Conservation (phyloP, 2,329 filamentous ascomycete species). For the Phaeomoniella chlamydospora region DNA sequence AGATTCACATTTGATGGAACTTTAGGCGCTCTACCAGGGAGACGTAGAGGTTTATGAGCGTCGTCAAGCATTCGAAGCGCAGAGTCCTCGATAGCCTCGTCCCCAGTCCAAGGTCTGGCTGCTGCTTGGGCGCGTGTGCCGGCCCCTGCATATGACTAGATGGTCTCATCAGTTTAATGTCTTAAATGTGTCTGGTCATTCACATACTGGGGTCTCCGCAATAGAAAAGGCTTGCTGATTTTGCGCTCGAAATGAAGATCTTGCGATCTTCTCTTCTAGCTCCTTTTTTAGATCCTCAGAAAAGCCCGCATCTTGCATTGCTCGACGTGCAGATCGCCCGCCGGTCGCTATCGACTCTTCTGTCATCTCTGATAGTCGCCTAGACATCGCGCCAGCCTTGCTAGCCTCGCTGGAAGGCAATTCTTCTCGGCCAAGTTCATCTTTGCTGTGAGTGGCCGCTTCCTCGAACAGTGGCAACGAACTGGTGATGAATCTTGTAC, state of each 20-base stretch:
- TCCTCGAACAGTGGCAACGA: neutral
- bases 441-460: neutral
- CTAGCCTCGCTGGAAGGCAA: constrained; percentile 8
- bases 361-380: constrained; percentile 43
- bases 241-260: constrained; percentile 38
- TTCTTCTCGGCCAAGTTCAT: constrained; percentile 7
- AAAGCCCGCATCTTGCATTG: constrained; percentile 47
- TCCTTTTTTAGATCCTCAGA: constrained; percentile 43
- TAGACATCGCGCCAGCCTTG: constrained; percentile 42
- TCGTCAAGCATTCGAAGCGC: constrained; percentile 67
- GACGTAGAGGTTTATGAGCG: constrained; percentile 40
- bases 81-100: constrained; percentile 59
- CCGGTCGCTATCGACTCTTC: constrained; percentile 42
- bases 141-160: constrained; percentile 43
- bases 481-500: neutral
- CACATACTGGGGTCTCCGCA: constrained; percentile 33
- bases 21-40: constrained; percentile 22
- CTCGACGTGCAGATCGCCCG: constrained; percentile 38
- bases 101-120: constrained; percentile 62
- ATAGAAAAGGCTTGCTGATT: constrained; percentile 39
- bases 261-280: constrained; percentile 44
- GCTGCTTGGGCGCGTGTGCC: constrained; percentile 55
- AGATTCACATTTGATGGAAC: constrained; percentile 23
- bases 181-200: neutral
- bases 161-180: neutral